Evolutionary conservation across 352 stramenopile genomes (phyloP).

Genomic region (Salisapilia sapeloensis): DNA sequence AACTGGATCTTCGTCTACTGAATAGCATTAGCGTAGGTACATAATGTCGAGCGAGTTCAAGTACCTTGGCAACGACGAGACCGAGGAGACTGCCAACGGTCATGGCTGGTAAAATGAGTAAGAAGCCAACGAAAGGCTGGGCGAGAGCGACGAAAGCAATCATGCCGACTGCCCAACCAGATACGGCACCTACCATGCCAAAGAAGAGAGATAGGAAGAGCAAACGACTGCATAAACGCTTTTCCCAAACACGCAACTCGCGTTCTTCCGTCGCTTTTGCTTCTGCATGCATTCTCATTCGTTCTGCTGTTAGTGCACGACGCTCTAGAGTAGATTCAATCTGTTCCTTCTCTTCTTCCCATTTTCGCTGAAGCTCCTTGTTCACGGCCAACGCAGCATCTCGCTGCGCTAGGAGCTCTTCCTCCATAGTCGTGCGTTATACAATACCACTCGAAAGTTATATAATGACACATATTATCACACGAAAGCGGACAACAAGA

Average conservation of each 20-base stretch:
- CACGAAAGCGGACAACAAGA: too few relatives aligned
- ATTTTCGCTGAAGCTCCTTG: constrained; percentile 49
- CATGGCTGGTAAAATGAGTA: constrained; percentile 50
- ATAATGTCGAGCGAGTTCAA: constrained; percentile 89
- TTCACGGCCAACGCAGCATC: constrained; percentile 59
- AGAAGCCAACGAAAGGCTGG: constrained; percentile 41
- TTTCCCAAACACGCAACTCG: constrained; percentile 32
- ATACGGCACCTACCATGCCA: constrained; percentile 22
- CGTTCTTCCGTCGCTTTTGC: constrained; percentile 21
- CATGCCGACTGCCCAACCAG: constrained; percentile 28
- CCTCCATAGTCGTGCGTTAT: constrained; percentile 20
- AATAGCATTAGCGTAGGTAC: background rate
- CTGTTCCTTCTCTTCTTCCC: constrained; percentile 24
- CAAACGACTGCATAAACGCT: constrained; percentile 20
- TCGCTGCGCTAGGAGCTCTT: constrained; percentile 54
- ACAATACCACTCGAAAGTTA: constrained; percentile 1
- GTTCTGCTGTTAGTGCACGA: constrained; percentile 48
- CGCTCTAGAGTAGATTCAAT: constrained; percentile 42
- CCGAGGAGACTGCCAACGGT: constrained; percentile 89
- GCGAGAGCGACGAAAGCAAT: constrained; percentile 24
- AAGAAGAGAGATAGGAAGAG: constrained; percentile 35
- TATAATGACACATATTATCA: background rate
- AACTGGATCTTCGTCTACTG: constrained; percentile 28
- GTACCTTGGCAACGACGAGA: constrained; percentile 95
- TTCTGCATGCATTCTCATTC: constrained; percentile 42